Evolutionary conservation across 345 rosid genomes (phyloP).

Genomic region (Clarkia xantiana): DNA sequence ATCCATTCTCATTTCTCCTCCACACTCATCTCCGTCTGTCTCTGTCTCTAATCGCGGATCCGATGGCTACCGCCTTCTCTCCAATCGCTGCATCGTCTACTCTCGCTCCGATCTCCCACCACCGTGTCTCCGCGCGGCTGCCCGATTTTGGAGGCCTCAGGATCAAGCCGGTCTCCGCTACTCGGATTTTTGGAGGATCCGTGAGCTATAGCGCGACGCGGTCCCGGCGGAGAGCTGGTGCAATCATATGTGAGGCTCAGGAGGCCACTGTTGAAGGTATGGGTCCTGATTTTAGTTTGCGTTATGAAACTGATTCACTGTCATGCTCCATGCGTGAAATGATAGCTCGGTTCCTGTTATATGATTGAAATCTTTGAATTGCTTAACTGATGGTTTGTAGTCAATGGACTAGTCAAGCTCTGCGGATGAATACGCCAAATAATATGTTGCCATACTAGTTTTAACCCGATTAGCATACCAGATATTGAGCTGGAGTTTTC

Average conservation of each 20-base stretch:
- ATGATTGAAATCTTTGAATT: too few species aligned
- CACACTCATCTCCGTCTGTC: background rate
- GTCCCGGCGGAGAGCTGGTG: constrained; percentile 1
- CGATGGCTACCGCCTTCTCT: constrained; percentile 27
- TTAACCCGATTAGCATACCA: too few species aligned
- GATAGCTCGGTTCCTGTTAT: background rate
- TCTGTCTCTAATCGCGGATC: constrained; percentile 2
- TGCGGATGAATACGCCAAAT: too few species aligned
- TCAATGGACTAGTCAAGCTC: too few species aligned
- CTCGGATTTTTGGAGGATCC: constrained; percentile 7
- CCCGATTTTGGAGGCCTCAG: constrained; percentile 21
- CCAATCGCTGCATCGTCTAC: constrained; percentile 12
- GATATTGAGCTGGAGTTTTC: too few species aligned
- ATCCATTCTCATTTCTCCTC: constrained; percentile 1
- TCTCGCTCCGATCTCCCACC: constrained; percentile 7
- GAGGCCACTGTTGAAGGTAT: constrained; percentile 28
- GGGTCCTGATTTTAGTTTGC: background rate
- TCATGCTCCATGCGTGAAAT: background rate
- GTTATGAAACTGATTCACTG: too few species aligned
- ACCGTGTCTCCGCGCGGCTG: constrained; percentile 9
- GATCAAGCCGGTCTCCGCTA: constrained; percentile 8
- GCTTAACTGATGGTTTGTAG: too few species aligned
- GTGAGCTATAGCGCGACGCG: constrained; percentile 7
- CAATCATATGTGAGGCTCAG: constrained; percentile 35
- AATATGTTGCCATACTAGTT: too few species aligned